Evolutionary conservation across 1,139 yeast species (phyloP).

Genomic region (Lipomyces yarrowii): DNA sequence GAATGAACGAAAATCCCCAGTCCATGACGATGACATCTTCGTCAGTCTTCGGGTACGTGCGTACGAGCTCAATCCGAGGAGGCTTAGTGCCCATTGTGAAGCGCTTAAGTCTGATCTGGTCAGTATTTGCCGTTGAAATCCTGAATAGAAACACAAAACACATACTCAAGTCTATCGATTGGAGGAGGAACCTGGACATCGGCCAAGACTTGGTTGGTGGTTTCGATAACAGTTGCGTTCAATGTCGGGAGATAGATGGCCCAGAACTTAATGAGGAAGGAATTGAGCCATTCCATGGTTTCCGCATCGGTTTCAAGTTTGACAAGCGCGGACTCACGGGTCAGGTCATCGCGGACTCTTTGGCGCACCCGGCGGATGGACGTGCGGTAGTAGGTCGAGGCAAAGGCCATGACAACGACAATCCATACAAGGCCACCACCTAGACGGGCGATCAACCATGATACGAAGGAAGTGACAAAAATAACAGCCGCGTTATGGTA

Average conservation of each 20-base stretch:
- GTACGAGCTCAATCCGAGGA: conserved; percentile 85
- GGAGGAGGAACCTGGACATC: conserved; percentile 70
- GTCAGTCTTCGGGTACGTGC: conserved; percentile 83
- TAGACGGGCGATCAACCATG: conserved; percentile 80
- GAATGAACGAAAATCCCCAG: conserved; percentile 88
- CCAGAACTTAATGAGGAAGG: conserved; percentile 90
- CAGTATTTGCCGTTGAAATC: not conserved
- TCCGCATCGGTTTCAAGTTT: conserved; percentile 86
- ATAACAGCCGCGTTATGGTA: conserved; percentile 80
- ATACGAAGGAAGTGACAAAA: conserved; percentile 63
- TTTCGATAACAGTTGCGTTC: conserved; percentile 80
- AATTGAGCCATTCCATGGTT: conserved; percentile 92
- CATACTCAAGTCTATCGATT: conserved; percentile 57
- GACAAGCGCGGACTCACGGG: conserved; percentile 79
- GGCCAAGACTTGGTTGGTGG: conserved; percentile 80
- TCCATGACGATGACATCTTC: conserved; percentile 96
- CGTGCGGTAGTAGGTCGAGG: conserved; percentile 74
- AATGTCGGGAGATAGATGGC: conserved; percentile 85
- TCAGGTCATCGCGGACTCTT: conserved; percentile 72
- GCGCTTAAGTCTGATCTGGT: conserved; percentile 21
- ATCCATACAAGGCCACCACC: conserved; percentile 79
- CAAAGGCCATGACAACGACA: conserved; percentile 63
- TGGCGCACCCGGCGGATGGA: conserved; percentile 80
- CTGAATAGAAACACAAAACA: not conserved
- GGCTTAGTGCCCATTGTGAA: conserved; percentile 95